Evolutionary conservation across 306 rosid genomes (phyloP), one percentile per base, ranked within the genome.

Genomic region (Malus sieversii): DNA sequence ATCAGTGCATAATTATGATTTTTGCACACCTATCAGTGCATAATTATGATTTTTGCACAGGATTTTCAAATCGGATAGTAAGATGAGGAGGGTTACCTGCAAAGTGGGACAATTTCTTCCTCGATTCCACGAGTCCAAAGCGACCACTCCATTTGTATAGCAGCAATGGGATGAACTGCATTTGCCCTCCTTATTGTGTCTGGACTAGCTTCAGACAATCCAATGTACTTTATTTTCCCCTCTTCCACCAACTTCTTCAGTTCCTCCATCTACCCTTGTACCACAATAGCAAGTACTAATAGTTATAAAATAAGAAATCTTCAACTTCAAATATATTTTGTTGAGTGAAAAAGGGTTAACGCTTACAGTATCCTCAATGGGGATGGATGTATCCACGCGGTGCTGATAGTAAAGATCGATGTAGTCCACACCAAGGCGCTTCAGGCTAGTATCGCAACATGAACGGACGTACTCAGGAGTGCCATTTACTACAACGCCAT

Each of bases 331-430:
- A 60, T 4, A 42, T 42, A 42, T 42, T 42, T 42, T 42, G 45
- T 42, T 42, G 45, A 42, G 0, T 22, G 13, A n/a, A 9, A 57
- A 19, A 57, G n/a, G 10, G 62, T 22, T 57, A n/a, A 10, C 65
- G 30, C 87, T 88, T 52, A 91, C 97, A 40, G 98, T 91, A 22
- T 90, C 90, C 74, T 93, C 98, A 57, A 90, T 90, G 10, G 97
- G 92, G 4, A 87, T 82, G 2, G 93, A 55, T 19, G 90, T 87
- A 64, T 93, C 96, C 14, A 84, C 14, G 0, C 96, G 82, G 80
- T 93, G 98, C 82, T 85, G 91, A 82, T 91, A 91, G 73, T 85
- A 91, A 59, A 93, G 92, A 75, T 93, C 97, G 30, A 93, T 93
- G 82, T 83, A 93, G 16, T 88, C 86, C 1, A 91, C 87, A 11